Evolutionary conservation across 768 basidiomycete genomes (phyloP), one percentile per base, ranked within the genome.

Genomic region (Calocera cornea): DNA sequence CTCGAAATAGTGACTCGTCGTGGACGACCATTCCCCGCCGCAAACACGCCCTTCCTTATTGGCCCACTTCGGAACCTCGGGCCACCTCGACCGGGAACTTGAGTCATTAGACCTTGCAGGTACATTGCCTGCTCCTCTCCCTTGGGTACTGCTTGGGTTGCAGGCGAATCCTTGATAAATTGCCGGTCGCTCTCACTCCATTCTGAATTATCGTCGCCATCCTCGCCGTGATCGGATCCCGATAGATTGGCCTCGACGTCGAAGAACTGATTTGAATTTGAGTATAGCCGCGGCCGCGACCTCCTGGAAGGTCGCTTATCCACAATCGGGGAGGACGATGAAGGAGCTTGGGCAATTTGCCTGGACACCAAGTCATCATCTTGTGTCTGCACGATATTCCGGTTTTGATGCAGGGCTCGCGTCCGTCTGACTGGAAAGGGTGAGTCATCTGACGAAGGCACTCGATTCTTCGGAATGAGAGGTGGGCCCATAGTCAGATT

Each of bases 191-290:
- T 84, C 72, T 88, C 89, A 73, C 80, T 83, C 72, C 87, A 87
- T 36, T 73, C 72, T 31, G 77, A 79, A 29, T 83, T 81, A 41
- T 84, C 82, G 69, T 80, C 80, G 0, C 86, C 87, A 0, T 88
- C 89, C 66, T 80, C 82, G 71, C 86, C 87, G 66, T 80, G 79
- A 72, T 92, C 91, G 67, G 90, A 89, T 22, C 90, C 91, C 10
- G 92, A 93, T 72, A 92, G 91, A 19, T 76, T 76, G 1, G 91
- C 91, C 73, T 86, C 87, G 36, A 83, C 79, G 71, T 90, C 89
- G 65, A 90, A 79, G 73, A 86, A 79, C 0, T 64, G 66, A 44
- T 72, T 68, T 5, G 64, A 44, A 14, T 68, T 60, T 34, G 50
- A 38, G 47, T 67, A 65, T 34, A 34, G 31, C 24, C 47, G 50